A percentile compares a stretch with the other conserved stretches of the same genome.
Evolutionary conservation across 2,329 filamentous ascomycete species (phyloP).

Genomic region (Arthroderma sp.): DNA sequence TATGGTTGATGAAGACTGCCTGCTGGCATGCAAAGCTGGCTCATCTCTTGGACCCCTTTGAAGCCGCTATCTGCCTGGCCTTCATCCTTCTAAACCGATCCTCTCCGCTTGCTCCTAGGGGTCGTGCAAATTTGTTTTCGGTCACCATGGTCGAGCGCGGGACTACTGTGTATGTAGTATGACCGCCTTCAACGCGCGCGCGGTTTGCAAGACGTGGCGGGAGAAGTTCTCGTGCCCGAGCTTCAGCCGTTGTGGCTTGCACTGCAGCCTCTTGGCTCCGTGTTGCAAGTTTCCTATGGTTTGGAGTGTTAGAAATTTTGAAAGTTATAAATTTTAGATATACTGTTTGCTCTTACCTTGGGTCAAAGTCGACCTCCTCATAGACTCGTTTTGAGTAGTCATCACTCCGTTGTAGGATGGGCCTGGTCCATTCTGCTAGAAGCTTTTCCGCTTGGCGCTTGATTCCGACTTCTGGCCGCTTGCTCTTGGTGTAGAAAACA

Average conservation of each 20-base stretch:
- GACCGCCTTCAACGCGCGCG: conserved; percentile 45
- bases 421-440: conserved; percentile 89
- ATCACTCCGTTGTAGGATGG: conserved; percentile 84
- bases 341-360: conserved; percentile 28
- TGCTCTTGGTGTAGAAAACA: conserved; percentile 92
- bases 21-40: not conserved
- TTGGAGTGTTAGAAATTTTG: conserved; percentile 2
- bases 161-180: conserved; percentile 49
- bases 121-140: conserved; percentile 33
- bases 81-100: conserved; percentile 37
- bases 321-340: not conserved
- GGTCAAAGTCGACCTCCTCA: conserved; percentile 46
- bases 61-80: conserved; percentile 32
- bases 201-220: conserved; percentile 42
- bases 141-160: conserved; percentile 42
- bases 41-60: conserved; percentile 28
- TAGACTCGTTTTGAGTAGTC: conserved; percentile 78
- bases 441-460: conserved; percentile 87
- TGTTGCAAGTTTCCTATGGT: conserved; percentile 23
- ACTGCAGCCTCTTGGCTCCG: conserved; percentile 20
- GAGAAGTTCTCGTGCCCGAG: conserved; percentile 39
- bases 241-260: conserved; percentile 33
- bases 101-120: conserved; percentile 34
- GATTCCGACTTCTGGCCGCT: conserved; percentile 73
- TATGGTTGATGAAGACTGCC: not conserved